These are phyloP conservation scores for Ustilago trichophora DNA, from an alignment of 1,284 basidiomycete species.

Conservation along the genomic window DNA sequence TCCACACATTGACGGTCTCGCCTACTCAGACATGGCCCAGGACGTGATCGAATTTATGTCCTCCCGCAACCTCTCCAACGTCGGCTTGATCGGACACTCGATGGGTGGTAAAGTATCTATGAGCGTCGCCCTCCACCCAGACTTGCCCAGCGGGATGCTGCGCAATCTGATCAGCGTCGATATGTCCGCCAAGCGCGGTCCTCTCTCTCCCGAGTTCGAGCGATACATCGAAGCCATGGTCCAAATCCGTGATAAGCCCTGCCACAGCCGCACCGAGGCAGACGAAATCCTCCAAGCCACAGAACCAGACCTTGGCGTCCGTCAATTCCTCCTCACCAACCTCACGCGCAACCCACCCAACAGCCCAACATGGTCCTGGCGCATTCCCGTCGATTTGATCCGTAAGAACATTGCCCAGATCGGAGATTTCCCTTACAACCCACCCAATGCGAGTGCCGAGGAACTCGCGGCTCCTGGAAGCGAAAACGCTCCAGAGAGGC, in stretches of 20 bases:
- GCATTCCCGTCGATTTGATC: slow-evolving; percentile 77
- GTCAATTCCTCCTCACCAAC: slow-evolving; percentile 85
- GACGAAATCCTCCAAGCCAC: slow-evolving; percentile 73
- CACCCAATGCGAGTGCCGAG: slow-evolving; percentile 67
- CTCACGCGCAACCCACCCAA: slow-evolving; percentile 69
- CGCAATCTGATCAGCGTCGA: slow-evolving; percentile 80
- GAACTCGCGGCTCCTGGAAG: slow-evolving; percentile 63
- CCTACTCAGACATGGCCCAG: slow-evolving; percentile 75
- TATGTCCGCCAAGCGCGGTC: slow-evolving; percentile 77
- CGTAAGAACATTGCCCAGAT: slow-evolving; percentile 74
- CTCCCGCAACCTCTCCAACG: slow-evolving; percentile 68
- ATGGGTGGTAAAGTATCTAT: slow-evolving; percentile 91
- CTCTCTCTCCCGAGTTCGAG: slow-evolving; percentile 72
- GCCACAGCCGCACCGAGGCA: slow-evolving; percentile 75
- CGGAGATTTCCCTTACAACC: slow-evolving; percentile 76
- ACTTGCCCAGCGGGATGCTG: slow-evolving; percentile 68
- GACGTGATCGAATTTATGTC: slow-evolving; percentile 74
- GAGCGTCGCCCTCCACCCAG: slow-evolving; percentile 76
- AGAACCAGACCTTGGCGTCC: slow-evolving; percentile 74
- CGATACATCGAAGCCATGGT: slow-evolving; percentile 78
- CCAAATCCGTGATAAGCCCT: slow-evolving; percentile 72
- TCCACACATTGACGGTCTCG: slow-evolving; percentile 76
- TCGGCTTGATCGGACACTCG: slow-evolving; percentile 82
- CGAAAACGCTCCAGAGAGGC: slow-evolving; percentile 27
- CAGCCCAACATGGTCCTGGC: slow-evolving; percentile 71